Base-by-base conservation (phyloP, 352 stramenopile genomes). In the Phytophthora litchii region DNA sequence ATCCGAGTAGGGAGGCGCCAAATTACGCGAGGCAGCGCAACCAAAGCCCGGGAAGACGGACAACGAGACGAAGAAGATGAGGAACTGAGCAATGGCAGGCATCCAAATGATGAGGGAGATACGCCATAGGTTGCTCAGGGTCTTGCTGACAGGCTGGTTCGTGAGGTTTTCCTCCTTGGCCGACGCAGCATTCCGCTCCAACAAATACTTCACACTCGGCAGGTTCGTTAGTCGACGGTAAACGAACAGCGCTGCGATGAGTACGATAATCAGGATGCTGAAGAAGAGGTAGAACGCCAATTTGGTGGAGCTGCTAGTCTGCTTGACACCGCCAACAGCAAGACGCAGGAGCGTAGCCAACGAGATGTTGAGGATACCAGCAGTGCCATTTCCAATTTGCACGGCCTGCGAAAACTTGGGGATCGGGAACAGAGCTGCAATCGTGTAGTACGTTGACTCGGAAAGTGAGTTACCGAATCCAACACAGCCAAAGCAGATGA, bases 381-480 rank as follows among this genome's bases (percentile, higher is more conserved):
- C 74, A 0, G 46, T 64, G 20, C 72, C 74, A 40, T 88, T 84
- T 25, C 76, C 80, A 16, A 90, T 78, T 53, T 90, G 80, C 10
- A 90, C 71, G 9, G 74, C 76, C 45, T 88, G 83, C 7, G 75
- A 87, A 54, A 83, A 88, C 53, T 86, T 86, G 56, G 82, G 66
- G 21, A 80, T 63, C 3, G 78, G 80, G 54, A 90, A 90, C 0
- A 90, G 57, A 1, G 76, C 76, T 0, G 78, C 76, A 9, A 88
- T 51, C 17, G 62, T 74, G 69, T 90, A 90, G 55, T 74, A 87
- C 17, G 61, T 82, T 13, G 76, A 61, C 25, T 90, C 74, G 11
- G 76, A 57, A 9, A 88, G 49, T 41, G 80, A 81, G 55, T 90
- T 86, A 7, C 58, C 64, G 9, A 80, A 70, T 2, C 80, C 78